These are phyloP conservation scores for Closterium sp. DNA, from an alignment of 139 green algal species.

Conservation along the genomic window DNA sequence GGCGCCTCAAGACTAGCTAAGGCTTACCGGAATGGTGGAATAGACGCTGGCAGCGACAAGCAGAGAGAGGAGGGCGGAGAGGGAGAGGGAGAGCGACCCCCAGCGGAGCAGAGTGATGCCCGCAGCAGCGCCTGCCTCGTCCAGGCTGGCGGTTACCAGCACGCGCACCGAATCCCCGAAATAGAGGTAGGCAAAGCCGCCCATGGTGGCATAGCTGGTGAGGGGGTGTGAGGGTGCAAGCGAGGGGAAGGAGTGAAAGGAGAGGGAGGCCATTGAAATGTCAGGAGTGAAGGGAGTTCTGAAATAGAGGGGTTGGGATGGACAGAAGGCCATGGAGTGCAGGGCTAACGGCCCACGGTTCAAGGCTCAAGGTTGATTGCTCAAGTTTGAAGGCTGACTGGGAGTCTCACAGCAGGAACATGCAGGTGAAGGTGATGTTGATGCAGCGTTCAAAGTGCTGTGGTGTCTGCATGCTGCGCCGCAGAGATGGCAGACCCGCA, in stretches of 20 bases:
- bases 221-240: not conserved
- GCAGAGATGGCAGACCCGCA: conserved; percentile 19
- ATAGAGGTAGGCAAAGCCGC: conserved; percentile 17
- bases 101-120: conserved; percentile 4
- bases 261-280: not conserved
- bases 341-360: no score
- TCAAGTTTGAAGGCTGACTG: no score
- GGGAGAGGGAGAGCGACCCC: not conserved
- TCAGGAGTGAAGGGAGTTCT: no score
- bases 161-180: conserved; percentile 5
- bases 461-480: conserved; percentile 10
- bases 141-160: conserved; percentile 20
- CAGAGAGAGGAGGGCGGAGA: not conserved
- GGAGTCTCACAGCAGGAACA: conserved; percentile 2
- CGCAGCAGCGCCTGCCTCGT: not conserved
- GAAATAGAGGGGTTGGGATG: no score
- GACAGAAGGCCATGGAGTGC: no score
- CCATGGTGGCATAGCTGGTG: conserved; percentile 22
- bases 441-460: conserved; percentile 18
- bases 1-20: not conserved
- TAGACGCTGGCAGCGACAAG: conserved; percentile 6
- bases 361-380: no score
- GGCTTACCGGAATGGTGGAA: conserved; percentile 3
- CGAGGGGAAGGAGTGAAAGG: not conserved
- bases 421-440: conserved; percentile 7